Base-by-base conservation (phyloP, 2,329 filamentous ascomycete genomes). In the Aureobasidium sp. region DNA sequence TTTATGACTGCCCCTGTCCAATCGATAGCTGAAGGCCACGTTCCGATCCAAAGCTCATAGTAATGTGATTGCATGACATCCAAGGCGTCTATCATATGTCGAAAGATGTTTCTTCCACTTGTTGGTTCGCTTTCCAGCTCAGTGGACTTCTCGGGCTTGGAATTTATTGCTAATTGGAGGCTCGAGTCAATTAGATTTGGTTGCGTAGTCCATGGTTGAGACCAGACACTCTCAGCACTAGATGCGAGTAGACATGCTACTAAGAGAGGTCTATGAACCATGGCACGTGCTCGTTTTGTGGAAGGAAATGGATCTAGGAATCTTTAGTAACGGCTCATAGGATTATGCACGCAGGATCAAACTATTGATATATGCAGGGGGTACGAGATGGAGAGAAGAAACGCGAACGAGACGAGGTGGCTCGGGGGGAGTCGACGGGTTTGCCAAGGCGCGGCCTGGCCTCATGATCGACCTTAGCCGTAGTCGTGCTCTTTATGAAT, bases 1-100 rank as follows among this genome's bases (percentile, higher is more conserved):
- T 87, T 86, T 68, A 90, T 79, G 9, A 97, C 90, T 4, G 93
- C 92, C 20, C 87, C 87, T 0, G 93, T 97, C 93, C 93, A 97
- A 77, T 97, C 93, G 69, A 96, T 97, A 36, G 89, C 84, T 1
- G 81, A 81, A 0, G 92, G 90, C 90, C 92, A 97, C 29, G 85
- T 91, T 12, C 89, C 92, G 39, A 88, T 78, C 81, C 89, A 89
- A 5, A 87, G 76, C 51, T 86, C 82, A 71, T 94, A 97, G 75
- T 91, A 96, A 29, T 81, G 78, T 59, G 84, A 56, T 65, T 97
- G 92, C 81, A 97, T 85, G 6, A 87, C 84, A 51, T 85, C 80
- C 65, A 97, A 79, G 6, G 90, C 88, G 53, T 81, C 44, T 17
- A 59, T 48, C 57, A 60, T 51, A 32, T 60, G 26, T 6, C n/a